Evolutionary conservation across 176 grass and related monocot genomes (phyloP).

Genomic region (Rhynchospora tenuis): DNA sequence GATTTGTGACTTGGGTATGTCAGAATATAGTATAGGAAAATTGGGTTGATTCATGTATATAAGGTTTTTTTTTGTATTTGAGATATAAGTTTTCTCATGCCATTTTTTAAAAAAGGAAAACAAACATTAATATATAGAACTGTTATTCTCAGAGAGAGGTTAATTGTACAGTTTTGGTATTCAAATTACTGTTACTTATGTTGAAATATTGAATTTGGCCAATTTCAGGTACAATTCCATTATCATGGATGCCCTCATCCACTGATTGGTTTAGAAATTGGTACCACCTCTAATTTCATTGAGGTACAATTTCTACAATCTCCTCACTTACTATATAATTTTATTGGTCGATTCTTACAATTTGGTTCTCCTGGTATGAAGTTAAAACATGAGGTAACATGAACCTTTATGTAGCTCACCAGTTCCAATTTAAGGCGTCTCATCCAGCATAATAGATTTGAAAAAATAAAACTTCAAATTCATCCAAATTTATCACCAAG

Average conservation of each 20-base stretch:
- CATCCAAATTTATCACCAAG: neutral
- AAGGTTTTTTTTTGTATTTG: neutral
- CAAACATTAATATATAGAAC: neutral
- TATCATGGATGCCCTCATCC: slow-evolving; percentile 60
- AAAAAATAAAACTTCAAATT: slow-evolving; percentile 46
- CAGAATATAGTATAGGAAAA: too few relatives aligned
- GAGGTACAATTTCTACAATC: slow-evolving; percentile 44
- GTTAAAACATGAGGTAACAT: slow-evolving; percentile 68
- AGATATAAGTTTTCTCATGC: neutral
- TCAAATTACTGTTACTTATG: slow-evolving; percentile 2
- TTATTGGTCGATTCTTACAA: slow-evolving; percentile 3
- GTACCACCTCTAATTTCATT: slow-evolving; percentile 47
- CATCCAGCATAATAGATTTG: slow-evolving; percentile 63
- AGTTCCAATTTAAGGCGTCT: slow-evolving; percentile 70
- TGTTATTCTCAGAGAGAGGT: neutral
- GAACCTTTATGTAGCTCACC: slow-evolving; percentile 66
- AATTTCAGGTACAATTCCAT: slow-evolving; percentile 57
- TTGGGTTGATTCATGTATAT: too few relatives aligned
- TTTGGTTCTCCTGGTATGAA: slow-evolving; percentile 42
- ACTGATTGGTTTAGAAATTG: slow-evolving; percentile 58
- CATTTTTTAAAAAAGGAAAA: neutral
- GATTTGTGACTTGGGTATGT: too few relatives aligned
- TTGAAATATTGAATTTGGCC: slow-evolving; percentile 19
- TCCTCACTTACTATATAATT: slow-evolving; percentile 15
- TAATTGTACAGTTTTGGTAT: neutral